These are phyloP conservation scores for Jimgerdemannia lactiflua DNA, from an alignment of 192 early-diverging fungal genomes.

Conservation along the genomic window DNA sequence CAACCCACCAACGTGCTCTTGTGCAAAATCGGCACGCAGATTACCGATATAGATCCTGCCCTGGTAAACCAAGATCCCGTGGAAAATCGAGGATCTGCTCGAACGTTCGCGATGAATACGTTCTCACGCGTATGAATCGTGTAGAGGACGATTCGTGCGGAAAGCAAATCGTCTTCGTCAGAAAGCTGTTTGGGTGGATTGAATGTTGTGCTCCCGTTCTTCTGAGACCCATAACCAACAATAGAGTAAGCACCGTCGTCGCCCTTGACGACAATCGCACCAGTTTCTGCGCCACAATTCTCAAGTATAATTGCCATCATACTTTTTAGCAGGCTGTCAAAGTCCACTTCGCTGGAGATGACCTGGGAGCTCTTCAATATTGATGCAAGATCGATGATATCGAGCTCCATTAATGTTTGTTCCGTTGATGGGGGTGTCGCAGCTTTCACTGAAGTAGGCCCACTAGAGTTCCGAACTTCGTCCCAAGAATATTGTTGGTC, in stretches of 20 bases:
- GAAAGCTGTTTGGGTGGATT: conserved; percentile 24
- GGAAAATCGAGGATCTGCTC: conserved; percentile 24
- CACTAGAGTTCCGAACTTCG: conserved; percentile 9
- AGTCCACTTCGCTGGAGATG: conserved; percentile 32
- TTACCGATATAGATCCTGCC: conserved; percentile 36
- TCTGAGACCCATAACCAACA: conserved; percentile 27
- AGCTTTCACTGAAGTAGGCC: conserved; percentile 11
- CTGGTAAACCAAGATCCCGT: conserved; percentile 30
- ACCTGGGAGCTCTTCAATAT: conserved; percentile 33
- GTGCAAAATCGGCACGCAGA: conserved; percentile 46
- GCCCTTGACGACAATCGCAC: conserved; percentile 33
- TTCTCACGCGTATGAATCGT: conserved; percentile 24
- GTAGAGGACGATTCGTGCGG: conserved; percentile 25
- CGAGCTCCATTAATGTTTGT: conserved; percentile 22
- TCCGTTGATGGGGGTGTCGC: conserved; percentile 21
- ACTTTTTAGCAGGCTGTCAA: conserved; percentile 28
- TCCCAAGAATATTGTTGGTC: conserved; percentile 19
- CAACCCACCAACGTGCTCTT: conserved; percentile 39
- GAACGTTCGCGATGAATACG: conserved; percentile 23
- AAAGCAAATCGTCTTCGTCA: conserved; percentile 25
- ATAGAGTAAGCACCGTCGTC: conserved; percentile 19
- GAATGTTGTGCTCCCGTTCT: conserved; percentile 23
- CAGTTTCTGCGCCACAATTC: conserved; percentile 30
- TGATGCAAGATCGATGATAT: conserved; percentile 33
- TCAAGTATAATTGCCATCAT: conserved; percentile 35